These are phyloP conservation scores for Cicer bijugum DNA, from an alignment of 306 rosid species.

Conservation along the genomic window DNA sequence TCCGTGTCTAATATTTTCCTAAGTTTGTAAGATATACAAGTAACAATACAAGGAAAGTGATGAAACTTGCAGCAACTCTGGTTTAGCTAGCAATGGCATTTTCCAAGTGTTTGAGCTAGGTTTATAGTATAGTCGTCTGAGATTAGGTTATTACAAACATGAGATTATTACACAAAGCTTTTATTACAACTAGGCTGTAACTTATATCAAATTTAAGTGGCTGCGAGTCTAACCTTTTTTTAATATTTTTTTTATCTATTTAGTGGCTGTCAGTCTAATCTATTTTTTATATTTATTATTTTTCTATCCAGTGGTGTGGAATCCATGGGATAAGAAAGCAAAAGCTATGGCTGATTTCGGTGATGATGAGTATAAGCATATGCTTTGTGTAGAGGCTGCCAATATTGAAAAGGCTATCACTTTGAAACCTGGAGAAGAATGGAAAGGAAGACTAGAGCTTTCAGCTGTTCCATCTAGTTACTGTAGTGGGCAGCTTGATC, in stretches of 20 bases:
- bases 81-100: conserved; percentile 31
- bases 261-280: conserved; percentile 1
- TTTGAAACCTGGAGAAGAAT: conserved; percentile 97
- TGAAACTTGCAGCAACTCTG: conserved; percentile 25
- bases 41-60: not conserved
- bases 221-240: not conserved
- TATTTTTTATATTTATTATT: conserved; percentile 18
- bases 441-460: conserved; percentile 94
- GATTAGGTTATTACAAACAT: not conserved
- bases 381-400: conserved; percentile 97
- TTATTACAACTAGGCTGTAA: conserved; percentile 29
- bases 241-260: not conserved
- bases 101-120: conserved; percentile 20
- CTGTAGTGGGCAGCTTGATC: conserved; percentile 96
- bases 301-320: conserved; percentile 84
- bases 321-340: conserved; percentile 99
- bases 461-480: conserved; percentile 98
- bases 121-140: conserved; percentile 5
- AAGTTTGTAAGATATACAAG: conserved; percentile 16
- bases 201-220: conserved; percentile 7
- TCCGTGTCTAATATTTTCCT: conserved; percentile 10
- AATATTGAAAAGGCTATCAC: conserved; percentile 78
- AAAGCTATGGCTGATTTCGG: conserved; percentile 95
- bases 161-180: conserved; percentile 7
- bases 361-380: conserved; percentile 91